Evolutionary conservation across 2,329 filamentous ascomycete species (phyloP).

Genomic region (Ascochyta clinopodiicola): DNA sequence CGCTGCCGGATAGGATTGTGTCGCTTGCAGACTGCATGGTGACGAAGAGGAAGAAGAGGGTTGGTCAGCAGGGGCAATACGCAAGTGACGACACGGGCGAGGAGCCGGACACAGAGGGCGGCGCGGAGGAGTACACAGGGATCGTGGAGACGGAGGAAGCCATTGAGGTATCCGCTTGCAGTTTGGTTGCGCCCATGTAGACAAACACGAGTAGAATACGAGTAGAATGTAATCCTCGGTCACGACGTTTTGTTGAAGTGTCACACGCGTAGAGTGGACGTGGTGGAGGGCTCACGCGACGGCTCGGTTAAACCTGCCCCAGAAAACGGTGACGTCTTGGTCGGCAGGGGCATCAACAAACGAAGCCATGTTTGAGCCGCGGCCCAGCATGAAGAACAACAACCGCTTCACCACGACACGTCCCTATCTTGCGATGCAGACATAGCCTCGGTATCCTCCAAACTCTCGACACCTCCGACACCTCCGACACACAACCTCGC

Average conservation of each 20-base stretch:
- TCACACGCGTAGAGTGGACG: neutral
- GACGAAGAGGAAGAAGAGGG: neutral
- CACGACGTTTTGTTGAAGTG: neutral
- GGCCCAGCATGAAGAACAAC: neutral
- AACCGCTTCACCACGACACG: neutral
- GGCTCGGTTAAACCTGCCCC: constrained; percentile 7
- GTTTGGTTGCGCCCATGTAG: neutral
- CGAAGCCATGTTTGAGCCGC: constrained; percentile 4
- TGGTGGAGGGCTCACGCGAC: neutral
- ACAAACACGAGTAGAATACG: neutral
- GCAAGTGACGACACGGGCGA: neutral
- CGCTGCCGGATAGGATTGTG: neutral
- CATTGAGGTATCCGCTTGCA: neutral
- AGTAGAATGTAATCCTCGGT: neutral
- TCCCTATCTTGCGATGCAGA: neutral
- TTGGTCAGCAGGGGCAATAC: neutral
- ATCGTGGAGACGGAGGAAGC: neutral
- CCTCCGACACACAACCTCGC: neutral
- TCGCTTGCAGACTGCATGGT: constrained; percentile 8
- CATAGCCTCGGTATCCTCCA: neutral
- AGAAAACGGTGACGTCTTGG: constrained; percentile 9
- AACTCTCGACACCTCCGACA: neutral
- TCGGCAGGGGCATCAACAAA: constrained; percentile 15
- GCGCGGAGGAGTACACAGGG: neutral
- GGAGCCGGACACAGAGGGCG: neutral